Evolutionary conservation across 257 asterid species (phyloP).

Genomic region (Przewalskia tangutica): DNA sequence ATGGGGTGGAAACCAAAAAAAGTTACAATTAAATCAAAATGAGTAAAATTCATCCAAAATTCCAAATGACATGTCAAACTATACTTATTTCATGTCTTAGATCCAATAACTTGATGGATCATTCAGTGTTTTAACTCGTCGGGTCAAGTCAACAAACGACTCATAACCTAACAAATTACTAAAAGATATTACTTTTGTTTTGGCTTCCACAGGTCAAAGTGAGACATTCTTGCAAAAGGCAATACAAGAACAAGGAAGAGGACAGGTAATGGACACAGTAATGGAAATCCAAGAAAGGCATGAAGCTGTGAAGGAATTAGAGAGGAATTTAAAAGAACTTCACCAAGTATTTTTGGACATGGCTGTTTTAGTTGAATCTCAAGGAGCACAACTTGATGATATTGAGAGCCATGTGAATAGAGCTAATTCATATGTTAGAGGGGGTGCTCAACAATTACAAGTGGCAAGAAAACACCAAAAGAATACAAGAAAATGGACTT

Average conservation of each 20-base stretch:
- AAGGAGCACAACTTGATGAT: conserved; percentile 35
- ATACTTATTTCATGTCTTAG: background rate
- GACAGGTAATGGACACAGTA: conserved; percentile 37
- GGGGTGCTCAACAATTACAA: conserved; percentile 23
- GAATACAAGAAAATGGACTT: conserved; percentile 38
- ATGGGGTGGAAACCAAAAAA: background rate
- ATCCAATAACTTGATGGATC: background rate
- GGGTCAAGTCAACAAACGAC: background rate
- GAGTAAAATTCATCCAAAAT: background rate
- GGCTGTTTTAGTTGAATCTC: conserved; percentile 32
- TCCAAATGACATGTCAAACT: background rate
- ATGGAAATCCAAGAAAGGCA: conserved; percentile 44
- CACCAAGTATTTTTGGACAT: conserved; percentile 37
- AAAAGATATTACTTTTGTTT: background rate
- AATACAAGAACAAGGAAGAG: conserved; percentile 40
- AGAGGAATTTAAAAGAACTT: conserved; percentile 30
- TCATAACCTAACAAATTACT: background rate
- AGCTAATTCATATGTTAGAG: conserved; percentile 28
- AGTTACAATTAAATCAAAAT: background rate
- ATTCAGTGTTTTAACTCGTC: background rate
- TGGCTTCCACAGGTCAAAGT: conserved; percentile 21
- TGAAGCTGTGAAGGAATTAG: conserved; percentile 40
- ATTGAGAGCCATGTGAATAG: conserved; percentile 35
- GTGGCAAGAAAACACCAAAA: conserved; percentile 36
- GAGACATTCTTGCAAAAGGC: conserved; percentile 42